Base-by-base conservation (phyloP, 2,329 filamentous ascomycete species). In the Xylaria sp. region DNA sequence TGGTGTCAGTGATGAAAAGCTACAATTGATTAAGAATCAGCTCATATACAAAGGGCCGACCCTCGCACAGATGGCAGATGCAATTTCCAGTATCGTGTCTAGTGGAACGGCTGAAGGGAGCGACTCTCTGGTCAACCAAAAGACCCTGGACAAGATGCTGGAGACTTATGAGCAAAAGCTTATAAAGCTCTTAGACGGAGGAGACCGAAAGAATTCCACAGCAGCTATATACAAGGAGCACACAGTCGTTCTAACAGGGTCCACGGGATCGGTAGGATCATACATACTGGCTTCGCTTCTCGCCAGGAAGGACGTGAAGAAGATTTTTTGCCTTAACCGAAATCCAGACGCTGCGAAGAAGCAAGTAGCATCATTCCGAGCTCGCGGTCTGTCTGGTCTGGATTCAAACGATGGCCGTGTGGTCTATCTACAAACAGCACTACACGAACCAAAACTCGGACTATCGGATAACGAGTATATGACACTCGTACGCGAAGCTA, bases 371-470 rank as follows among this genome's bases (percentile, higher is more conserved):
- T 70, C 65, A 18, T 67, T 70, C 52, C 39, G 28, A 25, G 31
- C 41, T 18, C 64, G 68, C 1, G 60, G 68, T 5, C 64, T 70
- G 10, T 2, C 61, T 10, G 46, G 58, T 4, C 8, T 20, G 2
- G 37, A 60, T 1, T 2, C 10, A 1, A 34, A 66, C 3, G 39
- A 48, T 6, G 50, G 15, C 7, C 73, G 72, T 34, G 69, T 75
- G 1, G 60, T 70, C 4, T 75, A 74, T 64, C 52, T 75, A 1
- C 67, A 69, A 8, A 62, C 55, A 20, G 62, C 67, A 46, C 62
- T 71, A 23, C 50, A 67, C 5, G 72, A 63, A 37, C 61, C 72
- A 6, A 44, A 66, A 13, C 66, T 76, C 1, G 74, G 74, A 0
- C 69, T 76, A 8, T 10, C 46, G 1, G 31, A 39, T 0, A 37